Evolutionary conservation across 805 yeast species (phyloP), one percentile per base, ranked within the genome.

Genomic region (Kodamaea leandrae): DNA sequence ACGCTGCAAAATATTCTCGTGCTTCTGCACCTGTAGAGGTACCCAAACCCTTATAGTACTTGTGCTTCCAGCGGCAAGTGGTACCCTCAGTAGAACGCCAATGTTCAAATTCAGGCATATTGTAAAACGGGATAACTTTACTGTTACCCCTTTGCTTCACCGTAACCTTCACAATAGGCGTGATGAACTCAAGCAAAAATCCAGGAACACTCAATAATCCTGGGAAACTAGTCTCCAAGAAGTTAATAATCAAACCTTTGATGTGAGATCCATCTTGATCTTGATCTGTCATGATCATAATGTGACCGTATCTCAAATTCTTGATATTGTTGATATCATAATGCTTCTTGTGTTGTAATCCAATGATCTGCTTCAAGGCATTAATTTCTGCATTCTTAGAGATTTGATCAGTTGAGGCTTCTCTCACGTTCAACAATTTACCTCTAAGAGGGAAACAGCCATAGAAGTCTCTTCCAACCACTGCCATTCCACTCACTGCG

Each of bases 281-380:
- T 67, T 93, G 99, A 84, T 93, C 99, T 5, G 99, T 89, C 98
- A 93, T 93, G 59, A 93, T 89, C 98, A 93, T 93, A 38, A 93
- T 77, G 60, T 89, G 96, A 26, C 99, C 99, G 58, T 93, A 93
- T 60, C 99, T 80, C 47, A 93, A 70, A 3, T 83, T 80, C 43
- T 77, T 77, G 12, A 85, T 71, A 49, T 82, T 83, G 15, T 80
- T 82, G 1, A 61, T 44, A 14, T 61, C 66, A 58, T 93, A 93
- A 32, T 71, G 72, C 64, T 88, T 91, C 54, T 85, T 88, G 64
- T 93, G 99, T 61, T 90, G 96, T 42, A 93, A 71, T 15, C 99
- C 99, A 71, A 93, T 85, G 53, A 93, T 93, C 59, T 91, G 89
- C 59, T 93, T 93, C 54, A 93, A 77, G 3, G 97, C 96, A 61